Base-by-base conservation (phyloP, 2,329 filamentous ascomycete genomes). In the Paraphoma chrysanthemicola region DNA sequence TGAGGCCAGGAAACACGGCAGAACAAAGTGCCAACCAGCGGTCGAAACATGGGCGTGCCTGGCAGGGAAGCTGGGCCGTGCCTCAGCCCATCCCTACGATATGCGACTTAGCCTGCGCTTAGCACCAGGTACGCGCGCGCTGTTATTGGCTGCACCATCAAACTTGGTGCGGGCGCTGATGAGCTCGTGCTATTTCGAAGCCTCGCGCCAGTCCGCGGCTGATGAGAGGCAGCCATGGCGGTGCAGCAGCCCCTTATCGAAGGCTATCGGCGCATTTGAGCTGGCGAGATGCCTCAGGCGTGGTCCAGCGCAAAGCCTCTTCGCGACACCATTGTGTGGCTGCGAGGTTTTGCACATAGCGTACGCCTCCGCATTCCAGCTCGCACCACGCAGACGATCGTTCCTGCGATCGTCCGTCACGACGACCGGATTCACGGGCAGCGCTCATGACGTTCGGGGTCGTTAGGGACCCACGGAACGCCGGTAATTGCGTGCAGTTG, bases 61-160 rank as follows among this genome's bases (percentile, higher is more conserved):
- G 57, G 38, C 48, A 46, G 52, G 59, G 54, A 16, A 30, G 17
- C 38, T 44, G 58, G 52, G 11, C 67, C 60, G 64, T 70, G 69
- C 62, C 29, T n/a, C 39, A 48, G 61, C 64, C 44, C 57, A 65
- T 67, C 65, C 62, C 64, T 58, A 63, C 66, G 57, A 50, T 52
- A 56, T 57, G 28, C 38, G 56, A 45, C 54, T 53, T 69, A 66
- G 68, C 47, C 41, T 52, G 51, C 39, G 54, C 57, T 57, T 56
- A 63, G 56, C 41, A 28, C 53, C 71, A 75, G 72, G 72, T 62
- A 72, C 72, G 10, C 11, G 18, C n/a, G 6, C 4, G n/a, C 18
- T 33, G 23, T 67, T 54, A 73, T 72, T 73, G 68, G 70, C 51
- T 51, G 55, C 46, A 41, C 56, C 64, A 70, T 69, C 50, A 57